These are phyloP conservation scores for Melampsora medusae DNA, from an alignment of 1,284 basidiomycete genomes.

Conservation along the genomic window DNA sequence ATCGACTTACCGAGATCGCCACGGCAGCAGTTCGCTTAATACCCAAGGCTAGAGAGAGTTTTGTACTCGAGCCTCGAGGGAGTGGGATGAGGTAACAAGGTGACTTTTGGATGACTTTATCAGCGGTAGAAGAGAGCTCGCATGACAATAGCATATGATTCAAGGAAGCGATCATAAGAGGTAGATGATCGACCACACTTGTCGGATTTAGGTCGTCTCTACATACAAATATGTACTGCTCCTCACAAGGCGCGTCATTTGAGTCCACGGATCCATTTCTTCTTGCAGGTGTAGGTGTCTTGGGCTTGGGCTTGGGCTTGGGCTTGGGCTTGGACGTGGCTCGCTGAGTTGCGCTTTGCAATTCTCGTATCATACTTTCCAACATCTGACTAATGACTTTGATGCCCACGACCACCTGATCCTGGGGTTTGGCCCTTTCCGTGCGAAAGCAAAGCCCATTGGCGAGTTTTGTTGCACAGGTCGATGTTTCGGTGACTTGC, in stretches of 20 bases:
- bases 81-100: slow-evolving; percentile 16
- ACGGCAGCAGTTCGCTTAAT: slow-evolving; percentile 27
- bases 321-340: no score
- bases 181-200: slow-evolving; percentile 39
- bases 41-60: slow-evolving; percentile 17
- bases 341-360: neutral
- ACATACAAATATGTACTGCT: slow-evolving; percentile 29
- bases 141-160: slow-evolving; percentile 12
- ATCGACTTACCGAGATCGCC: slow-evolving; percentile 14
- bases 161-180: slow-evolving; percentile 19
- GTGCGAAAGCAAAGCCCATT: neutral
- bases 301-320: no score
- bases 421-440: neutral
- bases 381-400: slow-evolving; percentile 31
- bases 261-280: neutral
- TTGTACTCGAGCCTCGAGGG: slow-evolving; percentile 14
- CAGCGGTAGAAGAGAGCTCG: neutral
- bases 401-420: slow-evolving; percentile 18
- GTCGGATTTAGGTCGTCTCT: slow-evolving; percentile 28
- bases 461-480: neutral
- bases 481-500: neutral
- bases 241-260: no score
- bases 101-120: neutral
- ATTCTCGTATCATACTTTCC: slow-evolving; percentile 22
- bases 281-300: neutral